phyloP scores from a whole-genome alignment of 345 rosid genomes.

The Euphorbia peplus region DNA sequence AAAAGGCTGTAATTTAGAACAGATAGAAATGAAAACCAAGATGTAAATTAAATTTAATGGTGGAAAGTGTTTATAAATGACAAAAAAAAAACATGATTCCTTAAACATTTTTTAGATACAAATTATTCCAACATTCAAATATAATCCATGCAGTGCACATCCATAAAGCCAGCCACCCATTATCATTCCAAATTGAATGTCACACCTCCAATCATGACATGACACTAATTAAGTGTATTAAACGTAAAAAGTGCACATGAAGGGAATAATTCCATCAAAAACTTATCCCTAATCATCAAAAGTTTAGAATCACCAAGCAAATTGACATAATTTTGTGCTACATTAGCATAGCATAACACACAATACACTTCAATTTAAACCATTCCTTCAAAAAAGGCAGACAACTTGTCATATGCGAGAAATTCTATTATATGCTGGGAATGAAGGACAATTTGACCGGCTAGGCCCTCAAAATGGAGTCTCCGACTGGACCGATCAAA shows the following conservation, averaged over 20 bases:
- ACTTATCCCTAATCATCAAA: slow-evolving; percentile 8
- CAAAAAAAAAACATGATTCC: not conserved
- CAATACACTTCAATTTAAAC: slow-evolving; percentile 9
- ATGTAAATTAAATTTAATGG: not conserved
- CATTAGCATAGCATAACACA: slow-evolving; percentile 1
- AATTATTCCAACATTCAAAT: too few relatives aligned
- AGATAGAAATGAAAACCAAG: not conserved
- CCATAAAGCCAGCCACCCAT: too few relatives aligned
- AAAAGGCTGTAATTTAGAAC: not conserved
- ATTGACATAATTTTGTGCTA: too few relatives aligned
- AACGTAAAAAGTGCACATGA: slow-evolving; percentile 12
- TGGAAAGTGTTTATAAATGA: not conserved
- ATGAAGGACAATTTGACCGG: too few relatives aligned
- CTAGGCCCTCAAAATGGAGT: too few relatives aligned
- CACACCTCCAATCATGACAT: not conserved
- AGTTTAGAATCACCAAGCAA: slow-evolving; percentile 16
- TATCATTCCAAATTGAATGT: not conserved
- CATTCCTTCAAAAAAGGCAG: slow-evolving; percentile 20
- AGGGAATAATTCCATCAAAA: slow-evolving; percentile 17
- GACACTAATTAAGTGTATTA: not conserved
- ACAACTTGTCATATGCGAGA: too few relatives aligned
- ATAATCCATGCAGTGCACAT: too few relatives aligned
- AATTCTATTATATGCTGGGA: too few relatives aligned
- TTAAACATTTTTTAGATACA: not conserved
- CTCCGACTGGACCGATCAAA: too few relatives aligned